Evolutionary conservation across 2,329 filamentous ascomycete genomes (phyloP).

Genomic region (Ceratocystis smalleyi): DNA sequence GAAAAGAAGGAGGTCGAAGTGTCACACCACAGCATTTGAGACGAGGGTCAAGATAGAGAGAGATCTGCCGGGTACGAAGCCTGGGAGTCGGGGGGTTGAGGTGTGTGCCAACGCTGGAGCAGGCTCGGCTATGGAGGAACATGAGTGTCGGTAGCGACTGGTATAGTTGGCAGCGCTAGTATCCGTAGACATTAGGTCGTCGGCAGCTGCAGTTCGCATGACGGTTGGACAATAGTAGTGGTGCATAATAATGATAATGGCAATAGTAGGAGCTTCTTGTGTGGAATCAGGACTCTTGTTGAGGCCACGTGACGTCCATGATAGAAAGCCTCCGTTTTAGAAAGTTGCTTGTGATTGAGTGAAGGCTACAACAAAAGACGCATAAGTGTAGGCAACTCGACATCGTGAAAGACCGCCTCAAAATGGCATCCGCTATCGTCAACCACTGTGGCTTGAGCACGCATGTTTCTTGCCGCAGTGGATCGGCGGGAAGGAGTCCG

Average conservation of each 20-base stretch:
- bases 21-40: conserved; percentile 3
- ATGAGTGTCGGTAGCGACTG: not conserved
- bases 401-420: no score
- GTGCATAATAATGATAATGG: conserved; percentile 1
- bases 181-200: no score
- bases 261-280: not conserved
- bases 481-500: no score
- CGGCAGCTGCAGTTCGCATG: not conserved
- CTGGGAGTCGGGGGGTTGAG: not conserved
- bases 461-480: no score
- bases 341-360: no score
- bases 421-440: no score
- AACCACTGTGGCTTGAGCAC: no score
- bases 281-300: not conserved
- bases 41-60: not conserved
- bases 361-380: no score
- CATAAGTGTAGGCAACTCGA: no score
- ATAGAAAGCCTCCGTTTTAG: no score
- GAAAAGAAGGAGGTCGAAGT: conserved; percentile 27
- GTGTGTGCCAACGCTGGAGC: not conserved
- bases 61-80: not conserved
- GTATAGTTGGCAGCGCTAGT: not conserved
- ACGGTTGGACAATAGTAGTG: not conserved
- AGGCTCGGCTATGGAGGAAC: not conserved
- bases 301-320: not conserved